Evolutionary conservation across 1,284 basidiomycete species (phyloP), one percentile per base, ranked within the genome.

Genomic region (Malassezia pachydermatis): DNA sequence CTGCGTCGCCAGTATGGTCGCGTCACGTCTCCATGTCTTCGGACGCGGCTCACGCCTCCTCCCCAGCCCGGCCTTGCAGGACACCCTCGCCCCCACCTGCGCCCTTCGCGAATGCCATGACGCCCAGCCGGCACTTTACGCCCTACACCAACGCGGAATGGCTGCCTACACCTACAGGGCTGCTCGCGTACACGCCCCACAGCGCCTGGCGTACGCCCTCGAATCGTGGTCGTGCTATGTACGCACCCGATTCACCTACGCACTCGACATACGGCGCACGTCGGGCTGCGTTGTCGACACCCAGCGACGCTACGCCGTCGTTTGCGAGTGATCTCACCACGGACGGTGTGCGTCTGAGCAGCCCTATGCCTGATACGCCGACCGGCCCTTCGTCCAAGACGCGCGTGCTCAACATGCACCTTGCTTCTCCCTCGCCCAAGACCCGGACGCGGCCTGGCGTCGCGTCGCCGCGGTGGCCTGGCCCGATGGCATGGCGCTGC

Each of bases 81-180:
- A 45, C 49, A 30, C 49, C 49, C 5, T 51, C 49, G 37, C 49
- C 49, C 20, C 39, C 49, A 20, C 30, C 48, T 2, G 29, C 41
- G 23, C 20, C 44, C 28, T 25, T 20, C 24, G 40, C 42, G 30
- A 39, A 48, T 16, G 27, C 46, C 14, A 27, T 36, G 30, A 51
- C 49, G 14, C 49, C 49, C 5, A 51, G 49, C 35, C 42, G 49
- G 5, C 43, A 51, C 36, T 43, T 43, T 43, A 28, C 41, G 4
- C 41, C 41, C 25, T 45, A 7, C 14, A 34, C 42, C 5, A 32
- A 35, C 13, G 20, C 42, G 14, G 36, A 39, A 25, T 34, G 43
- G 17, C 37, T 45, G 2, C 37, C 48, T 20, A 51, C 48, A 11
- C 48, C 48, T 17, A 34, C 48, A 16, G 35, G 42, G 36, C 40